Conservation (phyloP, 179 eudicot species). For the Gypsophila paniculata region DNA sequence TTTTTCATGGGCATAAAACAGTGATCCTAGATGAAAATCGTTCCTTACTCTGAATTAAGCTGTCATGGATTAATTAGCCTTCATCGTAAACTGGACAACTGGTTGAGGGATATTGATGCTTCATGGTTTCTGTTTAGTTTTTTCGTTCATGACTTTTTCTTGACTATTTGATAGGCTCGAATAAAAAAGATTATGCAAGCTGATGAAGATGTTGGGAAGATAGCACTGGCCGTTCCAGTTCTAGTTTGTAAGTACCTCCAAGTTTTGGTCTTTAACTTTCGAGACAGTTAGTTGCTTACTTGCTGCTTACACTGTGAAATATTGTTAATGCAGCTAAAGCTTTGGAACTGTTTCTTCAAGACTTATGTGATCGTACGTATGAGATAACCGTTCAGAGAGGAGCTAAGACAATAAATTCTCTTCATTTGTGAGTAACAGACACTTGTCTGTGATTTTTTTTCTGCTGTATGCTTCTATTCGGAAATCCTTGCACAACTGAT, state of each 20-base stretch:
- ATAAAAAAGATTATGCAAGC: constrained; percentile 98
- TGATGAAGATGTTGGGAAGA: constrained; percentile 95
- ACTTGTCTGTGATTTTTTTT: not conserved
- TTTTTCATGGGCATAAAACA: not conserved
- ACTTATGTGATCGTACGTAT: constrained; percentile 90
- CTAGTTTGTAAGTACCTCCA: constrained; percentile 70
- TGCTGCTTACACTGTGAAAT: constrained; percentile 13
- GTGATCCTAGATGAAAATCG: not conserved
- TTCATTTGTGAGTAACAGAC: constrained; percentile 73
- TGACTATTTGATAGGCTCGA: constrained; percentile 57
- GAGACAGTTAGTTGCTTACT: not conserved
- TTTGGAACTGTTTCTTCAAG: constrained; percentile 92
- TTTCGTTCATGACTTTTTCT: not conserved
- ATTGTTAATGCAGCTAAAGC: constrained; percentile 74
- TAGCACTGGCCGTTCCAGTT: constrained; percentile 98
- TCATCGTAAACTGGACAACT: not conserved
- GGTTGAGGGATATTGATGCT: not conserved
- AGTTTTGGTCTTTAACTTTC: not conserved
- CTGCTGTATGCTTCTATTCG: not conserved
- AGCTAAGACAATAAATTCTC: constrained; percentile 81
- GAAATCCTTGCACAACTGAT: not conserved
- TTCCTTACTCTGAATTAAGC: not conserved
- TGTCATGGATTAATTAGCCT: not conserved
- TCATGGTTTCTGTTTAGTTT: constrained; percentile 1
- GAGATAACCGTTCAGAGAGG: constrained; percentile 88